phyloP scores from a whole-genome alignment of 2,329 filamentous ascomycete genomes.

The Aureobasidium sp. region DNA sequence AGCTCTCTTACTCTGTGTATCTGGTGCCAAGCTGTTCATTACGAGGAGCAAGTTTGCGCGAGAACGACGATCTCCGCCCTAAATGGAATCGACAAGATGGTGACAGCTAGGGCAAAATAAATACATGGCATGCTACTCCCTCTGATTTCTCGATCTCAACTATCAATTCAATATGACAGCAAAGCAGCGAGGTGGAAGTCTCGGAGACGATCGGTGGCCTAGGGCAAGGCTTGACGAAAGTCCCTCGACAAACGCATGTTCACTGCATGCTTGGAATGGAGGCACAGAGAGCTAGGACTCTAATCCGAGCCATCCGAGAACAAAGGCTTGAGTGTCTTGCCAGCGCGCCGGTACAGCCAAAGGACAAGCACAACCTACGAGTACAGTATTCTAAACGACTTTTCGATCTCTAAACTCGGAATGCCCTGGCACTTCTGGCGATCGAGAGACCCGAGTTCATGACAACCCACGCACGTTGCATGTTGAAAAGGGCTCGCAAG shows the following conservation, averaged over 20 bases:
- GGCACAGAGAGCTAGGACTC: conserved; percentile 8
- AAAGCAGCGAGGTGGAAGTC: neutral
- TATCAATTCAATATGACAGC: neutral
- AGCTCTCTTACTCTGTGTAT: conserved; percentile 2
- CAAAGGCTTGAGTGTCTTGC: neutral
- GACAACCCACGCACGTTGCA: too few species aligned
- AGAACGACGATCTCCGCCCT: neutral
- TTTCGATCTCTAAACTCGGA: neutral
- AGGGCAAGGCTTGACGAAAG: conserved; percentile 10
- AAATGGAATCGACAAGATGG: neutral
- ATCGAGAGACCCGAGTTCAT: neutral
- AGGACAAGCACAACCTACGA: neutral
- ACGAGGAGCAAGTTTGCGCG: conserved; percentile 12
- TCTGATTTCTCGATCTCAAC: neutral
- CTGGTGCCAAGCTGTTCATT: conserved; percentile 5
- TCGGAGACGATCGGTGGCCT: neutral
- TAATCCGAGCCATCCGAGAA: neutral
- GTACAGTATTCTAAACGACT: neutral
- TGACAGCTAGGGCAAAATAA: neutral
- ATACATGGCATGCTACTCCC: neutral
- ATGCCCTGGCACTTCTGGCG: neutral
- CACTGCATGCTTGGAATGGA: conserved; percentile 5
- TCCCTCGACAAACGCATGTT: conserved; percentile 7
- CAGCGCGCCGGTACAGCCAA: neutral
- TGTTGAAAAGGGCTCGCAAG: neutral